A percentile compares a stretch with the other conserved stretches of the same genome.
These are phyloP conservation scores for Gossypium stocksii DNA, from an alignment of 345 rosid genomes.

Conservation along the genomic window DNA sequence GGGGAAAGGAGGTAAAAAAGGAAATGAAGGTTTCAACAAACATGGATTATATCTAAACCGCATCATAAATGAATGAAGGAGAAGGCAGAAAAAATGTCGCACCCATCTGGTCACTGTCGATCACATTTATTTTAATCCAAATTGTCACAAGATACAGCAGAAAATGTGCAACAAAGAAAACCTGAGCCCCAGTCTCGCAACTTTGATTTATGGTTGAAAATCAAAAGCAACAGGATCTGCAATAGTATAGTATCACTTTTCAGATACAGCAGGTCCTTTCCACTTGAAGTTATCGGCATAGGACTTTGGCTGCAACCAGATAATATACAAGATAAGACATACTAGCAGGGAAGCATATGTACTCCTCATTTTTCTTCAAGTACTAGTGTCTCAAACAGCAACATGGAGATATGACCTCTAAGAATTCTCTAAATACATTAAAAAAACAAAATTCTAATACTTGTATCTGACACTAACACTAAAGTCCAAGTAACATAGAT, in stretches of 20 bases:
- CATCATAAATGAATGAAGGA: not conserved
- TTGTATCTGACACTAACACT: too few species aligned
- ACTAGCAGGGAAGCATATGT: not conserved
- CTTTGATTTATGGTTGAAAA: not conserved
- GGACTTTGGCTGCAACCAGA: conserved; percentile 19
- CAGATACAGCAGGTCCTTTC: not conserved
- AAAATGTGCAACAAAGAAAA: conserved; percentile 19
- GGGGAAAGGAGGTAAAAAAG: not conserved
- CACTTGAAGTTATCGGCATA: conserved; percentile 6
- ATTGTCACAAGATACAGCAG: not conserved
- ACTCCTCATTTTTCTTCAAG: too few species aligned
- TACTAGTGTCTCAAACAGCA: too few species aligned
- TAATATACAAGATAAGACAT: not conserved
- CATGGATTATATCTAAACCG: not conserved
- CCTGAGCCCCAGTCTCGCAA: conserved; percentile 3
- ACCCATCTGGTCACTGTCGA: not conserved
- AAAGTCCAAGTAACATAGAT: too few species aligned
- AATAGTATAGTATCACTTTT: not conserved
- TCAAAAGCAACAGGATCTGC: not conserved
- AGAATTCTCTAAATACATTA: too few species aligned
- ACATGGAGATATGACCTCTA: too few species aligned
- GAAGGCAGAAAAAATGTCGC: not conserved
- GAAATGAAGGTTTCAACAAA: not conserved
- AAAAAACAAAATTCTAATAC: too few species aligned
- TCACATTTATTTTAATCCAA: not conserved